phyloP scores from a whole-genome alignment of 495 filamentous ascomycete species.

The Pyrenula massariospora region DNA sequence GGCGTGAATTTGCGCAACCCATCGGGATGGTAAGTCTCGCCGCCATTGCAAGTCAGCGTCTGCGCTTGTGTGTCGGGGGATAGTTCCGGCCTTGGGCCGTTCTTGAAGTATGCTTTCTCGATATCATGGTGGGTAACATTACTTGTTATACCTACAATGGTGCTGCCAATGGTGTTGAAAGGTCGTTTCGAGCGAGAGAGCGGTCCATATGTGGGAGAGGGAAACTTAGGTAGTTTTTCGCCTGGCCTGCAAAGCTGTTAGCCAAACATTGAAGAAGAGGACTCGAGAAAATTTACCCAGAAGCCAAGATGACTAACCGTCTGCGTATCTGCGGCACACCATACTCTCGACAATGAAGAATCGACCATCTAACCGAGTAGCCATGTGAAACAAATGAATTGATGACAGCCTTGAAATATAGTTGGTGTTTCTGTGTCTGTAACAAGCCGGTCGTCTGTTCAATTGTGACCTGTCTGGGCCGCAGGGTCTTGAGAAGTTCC shows the following conservation, averaged over 20 bases:
- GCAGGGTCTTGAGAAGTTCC: constrained; percentile 43
- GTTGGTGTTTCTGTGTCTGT: constrained; percentile 27
- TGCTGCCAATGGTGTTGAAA: constrained; percentile 31
- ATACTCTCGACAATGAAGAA: constrained; percentile 43
- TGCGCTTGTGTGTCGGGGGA: constrained; percentile 37
- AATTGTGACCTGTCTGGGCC: constrained; percentile 64
- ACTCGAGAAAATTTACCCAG: constrained; percentile 45
- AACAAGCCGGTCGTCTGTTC: constrained; percentile 68
- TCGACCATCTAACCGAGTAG: constrained; percentile 55
- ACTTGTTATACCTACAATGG: constrained; percentile 31
- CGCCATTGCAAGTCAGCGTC: constrained; percentile 62
- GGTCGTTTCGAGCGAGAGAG: constrained; percentile 15
- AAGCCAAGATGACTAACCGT: constrained; percentile 66
- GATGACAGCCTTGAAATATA: constrained; percentile 48
- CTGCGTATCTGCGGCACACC: constrained; percentile 48
- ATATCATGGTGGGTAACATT: constrained; percentile 36
- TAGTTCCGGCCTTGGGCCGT: constrained; percentile 13
- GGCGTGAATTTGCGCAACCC: constrained; percentile 56
- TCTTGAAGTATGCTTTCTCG: constrained; percentile 7
- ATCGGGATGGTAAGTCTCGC: constrained; percentile 55
- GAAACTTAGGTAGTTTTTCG: constrained; percentile 59
- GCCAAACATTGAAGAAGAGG: constrained; percentile 3
- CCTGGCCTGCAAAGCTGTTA: constrained; percentile 45
- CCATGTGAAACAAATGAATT: constrained; percentile 49
- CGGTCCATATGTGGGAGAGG: constrained; percentile 48